Evolutionary conservation across 768 basidiomycete genomes (phyloP), one percentile per base, ranked within the genome.

Genomic region (Coprinellus micaceus): DNA sequence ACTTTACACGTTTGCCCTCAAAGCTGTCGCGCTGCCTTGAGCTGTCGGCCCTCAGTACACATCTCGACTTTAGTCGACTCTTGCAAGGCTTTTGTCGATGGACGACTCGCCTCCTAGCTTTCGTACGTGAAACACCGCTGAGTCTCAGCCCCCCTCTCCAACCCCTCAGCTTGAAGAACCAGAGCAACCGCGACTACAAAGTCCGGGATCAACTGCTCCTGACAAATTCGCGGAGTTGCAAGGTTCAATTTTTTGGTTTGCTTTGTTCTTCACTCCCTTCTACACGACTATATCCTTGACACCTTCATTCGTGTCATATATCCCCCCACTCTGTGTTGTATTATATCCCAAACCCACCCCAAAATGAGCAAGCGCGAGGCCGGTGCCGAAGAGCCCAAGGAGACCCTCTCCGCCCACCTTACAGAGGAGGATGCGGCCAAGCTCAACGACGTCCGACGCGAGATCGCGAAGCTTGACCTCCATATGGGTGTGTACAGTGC

Each of bases 381-480:
- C n/a, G 90, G 89, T 11, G 82, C 85, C 43, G 86, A 89, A 47
- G 81, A 76, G n/a, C 83, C 83, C 68, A 91, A 90, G 69, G 79
- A 78, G 66, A n/a, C n/a, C n/a, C 73, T 81, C 57, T 78, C 80
- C 46, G 83, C 88, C 49, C 85, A 88, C 61, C 78, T 92, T 62
- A 79, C 77, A 56, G 84, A 88, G 44, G 88, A 85, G 65, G 83
- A 90, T 63, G 87, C 86, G 55, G 72, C 80, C 69, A 88, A 86
- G 67, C 76, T 93, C 60, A 73, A 82, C 49, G 73, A 72, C 21
- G 73, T 85, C 40, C 86, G 87, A 69, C 85, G 85, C 69, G 85
- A 87, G 64, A 76, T 88, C 37, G 81, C 82, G 59, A 85, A 84
- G 66, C 77, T 79, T 64, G 89, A 91, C 70, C 75, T 93, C 37